phyloP scores from a whole-genome alignment of 208 protist genomes.

The Leishmania amazonensis region DNA sequence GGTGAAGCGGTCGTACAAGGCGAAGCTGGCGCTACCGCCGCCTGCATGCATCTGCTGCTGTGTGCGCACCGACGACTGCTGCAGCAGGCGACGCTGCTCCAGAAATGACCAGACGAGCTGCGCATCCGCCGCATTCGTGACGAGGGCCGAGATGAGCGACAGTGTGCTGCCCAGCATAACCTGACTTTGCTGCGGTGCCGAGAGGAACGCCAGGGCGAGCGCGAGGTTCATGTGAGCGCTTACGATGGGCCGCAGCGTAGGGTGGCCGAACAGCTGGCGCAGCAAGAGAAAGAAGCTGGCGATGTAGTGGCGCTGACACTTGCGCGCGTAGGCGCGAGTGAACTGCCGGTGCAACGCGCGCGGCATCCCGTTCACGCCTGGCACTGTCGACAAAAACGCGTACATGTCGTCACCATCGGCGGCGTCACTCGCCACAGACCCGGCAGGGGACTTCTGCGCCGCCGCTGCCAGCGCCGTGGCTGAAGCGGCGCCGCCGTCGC shows the following conservation, averaged over 20 bases:
- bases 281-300: constrained; percentile 78
- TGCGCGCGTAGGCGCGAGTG: constrained; percentile 52
- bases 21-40: neutral
- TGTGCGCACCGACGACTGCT: constrained; percentile 24
- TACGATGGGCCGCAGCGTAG: constrained; percentile 44
- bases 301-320: constrained; percentile 68
- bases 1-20: neutral
- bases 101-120: constrained; percentile 64
- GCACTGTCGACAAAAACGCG: constrained; percentile 7
- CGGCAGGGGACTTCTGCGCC: neutral
- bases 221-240: constrained; percentile 54
- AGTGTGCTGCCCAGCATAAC: constrained; percentile 74
- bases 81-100: constrained; percentile 57
- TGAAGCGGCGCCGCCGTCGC: constrained; percentile 9
- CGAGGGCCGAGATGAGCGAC: constrained; percentile 71
- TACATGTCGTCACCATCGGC: constrained; percentile 17
- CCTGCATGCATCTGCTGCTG: constrained; percentile 4
- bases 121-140: constrained; percentile 61
- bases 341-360: constrained; percentile 56
- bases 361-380: constrained; percentile 11
- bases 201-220: constrained; percentile 66
- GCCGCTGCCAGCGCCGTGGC: neutral
- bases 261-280: constrained; percentile 71
- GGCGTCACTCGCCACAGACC: neutral
- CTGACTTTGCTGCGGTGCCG: constrained; percentile 61